A percentile compares a stretch with the other conserved stretches of the same genome.
phyloP scores from a whole-genome alignment of 1,284 basidiomycete species.

The Flammula alnicola region DNA sequence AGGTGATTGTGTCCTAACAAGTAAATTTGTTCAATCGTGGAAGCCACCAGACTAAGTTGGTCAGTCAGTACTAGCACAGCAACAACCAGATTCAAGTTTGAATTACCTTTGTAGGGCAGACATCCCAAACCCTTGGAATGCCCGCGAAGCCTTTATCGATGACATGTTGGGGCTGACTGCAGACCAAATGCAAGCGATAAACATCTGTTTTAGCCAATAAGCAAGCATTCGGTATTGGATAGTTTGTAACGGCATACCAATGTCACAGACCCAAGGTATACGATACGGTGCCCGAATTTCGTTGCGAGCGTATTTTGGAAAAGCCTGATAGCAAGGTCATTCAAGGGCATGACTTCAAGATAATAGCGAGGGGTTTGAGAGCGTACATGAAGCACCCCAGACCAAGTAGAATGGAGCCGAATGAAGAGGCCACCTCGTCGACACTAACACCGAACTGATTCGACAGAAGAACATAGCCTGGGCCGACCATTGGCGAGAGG shows the following conservation, averaged over 20 bases:
- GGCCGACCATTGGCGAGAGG: conserved; percentile 46
- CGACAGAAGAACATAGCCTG: conserved; percentile 45
- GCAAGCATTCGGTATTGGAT: neutral
- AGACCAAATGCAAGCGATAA: conserved; percentile 50
- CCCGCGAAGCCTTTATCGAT: conserved; percentile 45
- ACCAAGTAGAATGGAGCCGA: conserved; percentile 43
- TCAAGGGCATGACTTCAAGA: neutral
- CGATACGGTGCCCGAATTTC: conserved; percentile 49
- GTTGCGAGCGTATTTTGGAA: conserved; percentile 45
- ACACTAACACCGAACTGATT: conserved; percentile 44
- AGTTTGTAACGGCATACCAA: conserved; percentile 32
- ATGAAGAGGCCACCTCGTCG: conserved; percentile 45
- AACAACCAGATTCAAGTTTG: neutral
- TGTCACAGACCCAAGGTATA: conserved; percentile 44
- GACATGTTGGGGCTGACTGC: conserved; percentile 44
- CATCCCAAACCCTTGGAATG: conserved; percentile 52
- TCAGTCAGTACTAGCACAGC: neutral
- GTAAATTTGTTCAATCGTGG: conserved; percentile 49
- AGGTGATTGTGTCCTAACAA: conserved; percentile 32
- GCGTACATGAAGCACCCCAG: conserved; percentile 46
- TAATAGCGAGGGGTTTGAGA: neutral
- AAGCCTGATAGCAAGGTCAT: conserved; percentile 33
- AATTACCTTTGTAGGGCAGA: conserved; percentile 45
- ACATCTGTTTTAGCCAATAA: conserved; percentile 37
- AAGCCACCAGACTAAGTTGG: conserved; percentile 41